Base-by-base conservation (phyloP, 768 basidiomycete species). In the Pleurotus djamor region DNA sequence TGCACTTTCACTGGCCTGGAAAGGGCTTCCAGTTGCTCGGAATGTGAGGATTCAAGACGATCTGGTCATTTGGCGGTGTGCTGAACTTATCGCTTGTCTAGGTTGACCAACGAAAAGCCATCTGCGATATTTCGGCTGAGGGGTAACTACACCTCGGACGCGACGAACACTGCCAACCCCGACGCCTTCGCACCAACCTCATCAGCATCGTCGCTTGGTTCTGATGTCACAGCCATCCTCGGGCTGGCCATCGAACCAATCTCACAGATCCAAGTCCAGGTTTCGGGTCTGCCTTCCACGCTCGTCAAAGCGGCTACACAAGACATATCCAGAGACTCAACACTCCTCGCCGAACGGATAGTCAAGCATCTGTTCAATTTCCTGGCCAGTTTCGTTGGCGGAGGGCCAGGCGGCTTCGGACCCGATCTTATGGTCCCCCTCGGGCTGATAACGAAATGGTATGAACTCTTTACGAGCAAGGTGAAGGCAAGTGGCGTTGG, bases 101-200 rank as follows among this genome's bases (percentile, higher is more conserved):
- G 92, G 86, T 79, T 96, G 28, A 92, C 92, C 12, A 94, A 94
- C 68, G 91, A 93, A 35, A 94, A 94, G 68, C 92, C 92, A 0
- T 92, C 91, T 9, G 91, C 92, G 0, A 92, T 94, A 67, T 94
- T 94, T 74, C 91, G 92, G 21, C 78, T 94, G 21, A 83, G 87
- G 4, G 86, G 88, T 6, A 82, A 82, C 9, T 88, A 85, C 67
- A 76, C 73, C 45, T 68, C 74, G n/a, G 67, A 72, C 6, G 61
- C 70, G 21, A 68, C 72, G 4, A 67, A 72, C 47, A 71, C 74
- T 2, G 64, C 75, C 6, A 76, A 78, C 32, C 57, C 44, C 58
- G 71, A 69, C 57, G 73, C 75, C 8, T 79, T 80, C 66, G 74
- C 77, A 5, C 64, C 72, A 52, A 64, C 67, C 56, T 61, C 69